Evolutionary conservation across 2,329 filamentous ascomycete species (phyloP), one percentile per base, ranked within the genome.

Genomic region (Bipolaris oryzae): DNA sequence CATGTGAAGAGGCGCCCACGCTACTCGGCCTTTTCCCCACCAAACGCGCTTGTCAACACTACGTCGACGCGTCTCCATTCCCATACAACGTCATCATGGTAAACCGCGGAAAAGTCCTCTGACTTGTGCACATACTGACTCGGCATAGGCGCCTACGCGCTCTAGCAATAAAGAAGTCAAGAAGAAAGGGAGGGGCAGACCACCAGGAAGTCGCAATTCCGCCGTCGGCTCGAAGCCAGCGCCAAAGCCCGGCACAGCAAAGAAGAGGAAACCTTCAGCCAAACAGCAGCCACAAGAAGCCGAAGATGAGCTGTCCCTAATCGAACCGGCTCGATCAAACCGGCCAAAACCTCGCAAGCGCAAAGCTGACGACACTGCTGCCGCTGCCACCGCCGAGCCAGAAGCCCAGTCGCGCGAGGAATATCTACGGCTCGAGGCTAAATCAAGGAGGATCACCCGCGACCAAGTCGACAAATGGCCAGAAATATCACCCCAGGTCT

Each of bases 401-500:
- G 60, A 62, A 38, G 45, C 56, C 15, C 55, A 60, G 31, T 53
- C 58, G 28, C 60, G 58, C 50, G 66, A 66, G 47, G 66, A 66
- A 35, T 76, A 74, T 48, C 58, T 69, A 41, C 73, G 72, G 39
- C 61, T 79, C 15, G 75, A 73, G 57, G 58, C 70, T 15, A 70
- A 62, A 51, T 75, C 69, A 18, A 74, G 69, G 53, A 63, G 70
- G 35, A 73, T 79, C 58, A 61, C 76, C 3, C 74, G 76, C 47
- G 69, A 74, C 7, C 57, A 69, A 21, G 74, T 79, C 42, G 69
- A 75, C 41, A 69, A 72, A 55, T 79, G 89, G 89, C 78, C 80
- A 2, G 79, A 84, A 5, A 79, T 90, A 5, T 80, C 84, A 4
- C 71, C 77, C 6, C 74, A 80, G 21, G 84, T 87, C 39, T 75